phyloP scores from a whole-genome alignment of 2,329 filamentous ascomycete genomes.

The Fusarium mundagurra region DNA sequence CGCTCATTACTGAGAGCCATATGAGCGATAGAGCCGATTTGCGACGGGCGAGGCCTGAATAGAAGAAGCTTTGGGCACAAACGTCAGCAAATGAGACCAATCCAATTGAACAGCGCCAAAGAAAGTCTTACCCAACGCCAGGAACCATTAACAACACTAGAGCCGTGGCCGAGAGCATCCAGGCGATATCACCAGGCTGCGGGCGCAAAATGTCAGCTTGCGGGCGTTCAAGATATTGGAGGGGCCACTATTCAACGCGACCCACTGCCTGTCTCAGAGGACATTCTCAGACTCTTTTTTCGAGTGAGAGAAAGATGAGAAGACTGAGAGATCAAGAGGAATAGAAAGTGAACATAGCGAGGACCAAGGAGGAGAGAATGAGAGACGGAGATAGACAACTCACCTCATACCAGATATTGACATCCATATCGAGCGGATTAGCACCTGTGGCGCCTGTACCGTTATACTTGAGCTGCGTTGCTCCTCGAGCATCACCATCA shows the following conservation, averaged over 20 bases:
- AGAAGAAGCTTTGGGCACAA: conserved; percentile 74
- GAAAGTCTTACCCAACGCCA: conserved; percentile 73
- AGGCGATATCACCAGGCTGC: conserved; percentile 81
- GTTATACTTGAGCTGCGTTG: conserved; percentile 67
- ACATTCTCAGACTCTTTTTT: conserved; percentile 1
- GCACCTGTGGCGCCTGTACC: conserved; percentile 72
- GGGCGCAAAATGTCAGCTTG: conserved; percentile 45
- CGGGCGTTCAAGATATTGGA: conserved; percentile 29
- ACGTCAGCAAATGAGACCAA: conserved; percentile 12
- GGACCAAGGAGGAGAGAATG: background rate
- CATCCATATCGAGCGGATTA: conserved; percentile 71
- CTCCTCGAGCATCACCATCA: conserved; percentile 55
- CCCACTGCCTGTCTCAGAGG: conserved; percentile 16
- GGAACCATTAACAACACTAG: conserved; percentile 93
- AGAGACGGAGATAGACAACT: conserved; percentile 37
- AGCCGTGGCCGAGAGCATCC: conserved; percentile 83
- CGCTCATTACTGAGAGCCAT: conserved; percentile 90
- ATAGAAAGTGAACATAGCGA: background rate
- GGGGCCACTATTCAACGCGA: conserved; percentile 15
- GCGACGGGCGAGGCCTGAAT: conserved; percentile 86
- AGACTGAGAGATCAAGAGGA: conserved; percentile 8
- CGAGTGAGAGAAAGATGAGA: background rate
- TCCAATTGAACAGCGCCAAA: background rate
- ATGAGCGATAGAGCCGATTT: conserved; percentile 91
- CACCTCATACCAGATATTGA: conserved; percentile 84